phyloP scores from a whole-genome alignment of 345 rosid genomes.

The Eucalyptus polybractea region DNA sequence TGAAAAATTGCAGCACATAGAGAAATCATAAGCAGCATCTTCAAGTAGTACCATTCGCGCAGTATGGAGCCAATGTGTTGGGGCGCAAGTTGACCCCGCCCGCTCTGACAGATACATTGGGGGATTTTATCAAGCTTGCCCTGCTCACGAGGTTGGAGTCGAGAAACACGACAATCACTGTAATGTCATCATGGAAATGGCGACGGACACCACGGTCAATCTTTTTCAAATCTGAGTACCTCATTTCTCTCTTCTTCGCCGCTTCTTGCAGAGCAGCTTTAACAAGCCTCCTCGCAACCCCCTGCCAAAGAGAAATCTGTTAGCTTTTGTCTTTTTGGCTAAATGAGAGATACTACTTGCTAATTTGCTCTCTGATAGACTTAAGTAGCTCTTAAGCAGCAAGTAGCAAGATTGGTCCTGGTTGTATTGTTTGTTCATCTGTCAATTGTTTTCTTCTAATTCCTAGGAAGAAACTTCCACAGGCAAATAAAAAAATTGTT shows the following conservation, averaged over 20 bases:
- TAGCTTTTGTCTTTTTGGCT: not conserved
- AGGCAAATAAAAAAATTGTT: not conserved
- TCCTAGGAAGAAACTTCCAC: not conserved
- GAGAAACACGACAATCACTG: slow-evolving; percentile 71
- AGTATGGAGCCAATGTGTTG: slow-evolving; percentile 51
- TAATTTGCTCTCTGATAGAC: not conserved
- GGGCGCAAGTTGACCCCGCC: slow-evolving; percentile 50
- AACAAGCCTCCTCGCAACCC: slow-evolving; percentile 69
- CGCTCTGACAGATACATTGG: slow-evolving; percentile 49
- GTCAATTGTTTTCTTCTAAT: not conserved
- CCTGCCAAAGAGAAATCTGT: slow-evolving; percentile 27
- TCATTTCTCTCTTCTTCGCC: slow-evolving; percentile 91
- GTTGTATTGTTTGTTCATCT: not conserved
- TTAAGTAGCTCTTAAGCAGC: not conserved
- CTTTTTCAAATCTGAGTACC: slow-evolving; percentile 91
- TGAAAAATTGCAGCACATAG: slow-evolving; percentile 6
- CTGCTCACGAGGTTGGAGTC: slow-evolving; percentile 55
- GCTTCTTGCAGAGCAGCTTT: slow-evolving; percentile 82
- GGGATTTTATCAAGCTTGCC: slow-evolving; percentile 31
- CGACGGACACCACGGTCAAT: slow-evolving; percentile 87
- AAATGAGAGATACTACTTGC: not conserved
- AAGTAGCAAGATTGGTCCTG: not conserved
- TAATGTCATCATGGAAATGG: slow-evolving; percentile 94
- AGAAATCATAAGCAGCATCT: not conserved
- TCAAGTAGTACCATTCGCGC: not conserved